phyloP scores from a whole-genome alignment of 2,329 filamentous ascomycete genomes.

The Byssoonygena ceratinophila region DNA sequence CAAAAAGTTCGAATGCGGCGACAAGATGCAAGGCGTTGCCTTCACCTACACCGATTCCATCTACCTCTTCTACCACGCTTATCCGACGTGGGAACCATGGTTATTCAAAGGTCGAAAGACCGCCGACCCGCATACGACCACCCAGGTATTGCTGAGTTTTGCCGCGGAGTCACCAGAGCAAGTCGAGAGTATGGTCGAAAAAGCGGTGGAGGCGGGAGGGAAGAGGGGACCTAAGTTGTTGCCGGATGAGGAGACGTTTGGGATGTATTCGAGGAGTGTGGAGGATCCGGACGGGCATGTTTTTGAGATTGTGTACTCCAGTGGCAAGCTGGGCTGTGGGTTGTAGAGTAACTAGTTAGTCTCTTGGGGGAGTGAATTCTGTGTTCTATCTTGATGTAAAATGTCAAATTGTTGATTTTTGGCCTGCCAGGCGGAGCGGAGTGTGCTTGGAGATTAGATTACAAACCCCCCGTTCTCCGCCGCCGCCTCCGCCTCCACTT shows the following conservation, averaged over 20 bases:
- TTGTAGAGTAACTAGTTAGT: neutral
- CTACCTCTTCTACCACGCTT: constrained; percentile 8
- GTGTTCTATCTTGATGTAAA: too few relatives aligned
- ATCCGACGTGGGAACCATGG: constrained; percentile 8
- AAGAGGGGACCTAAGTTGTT: constrained; percentile 11
- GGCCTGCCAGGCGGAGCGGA: neutral
- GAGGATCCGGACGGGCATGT: constrained; percentile 14
- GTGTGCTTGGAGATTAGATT: neutral
- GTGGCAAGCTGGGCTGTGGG: neutral
- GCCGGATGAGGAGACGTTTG: constrained; percentile 8
- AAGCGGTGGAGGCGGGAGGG: constrained; percentile 11
- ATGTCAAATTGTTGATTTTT: too few relatives aligned
- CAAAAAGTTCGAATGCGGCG: neutral
- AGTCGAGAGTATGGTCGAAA: constrained; percentile 9
- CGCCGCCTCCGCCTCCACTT: neutral
- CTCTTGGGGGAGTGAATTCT: neutral
- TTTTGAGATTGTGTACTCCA: constrained; percentile 11
- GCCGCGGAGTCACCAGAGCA: constrained; percentile 7
- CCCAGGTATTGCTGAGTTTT: constrained; percentile 9
- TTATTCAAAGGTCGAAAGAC: constrained; percentile 6
- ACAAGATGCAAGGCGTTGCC: neutral
- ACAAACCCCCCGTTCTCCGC: neutral
- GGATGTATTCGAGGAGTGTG: constrained; percentile 10
- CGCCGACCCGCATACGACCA: neutral
- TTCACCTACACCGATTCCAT: constrained; percentile 8